Percentiles rank a stretch among this genome's conserved stretches.
phyloP scores from a whole-genome alignment of 306 rosid genomes.

The Castanopsis chinensis region DNA sequence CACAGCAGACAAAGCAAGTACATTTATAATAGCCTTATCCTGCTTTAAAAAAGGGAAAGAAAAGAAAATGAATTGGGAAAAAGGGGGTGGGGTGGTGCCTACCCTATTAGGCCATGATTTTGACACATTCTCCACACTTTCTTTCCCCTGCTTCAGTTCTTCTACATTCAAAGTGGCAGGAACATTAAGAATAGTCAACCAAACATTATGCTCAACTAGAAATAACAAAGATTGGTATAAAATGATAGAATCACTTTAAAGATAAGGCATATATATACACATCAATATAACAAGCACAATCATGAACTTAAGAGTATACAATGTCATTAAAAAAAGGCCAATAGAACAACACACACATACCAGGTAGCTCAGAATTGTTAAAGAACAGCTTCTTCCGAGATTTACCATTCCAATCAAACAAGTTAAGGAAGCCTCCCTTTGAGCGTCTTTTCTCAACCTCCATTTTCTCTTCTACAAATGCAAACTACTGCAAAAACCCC shows the following conservation, averaged over 20 bases:
- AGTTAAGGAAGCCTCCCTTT: slow-evolving; percentile 80
- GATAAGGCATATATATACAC: slow-evolving; percentile 11
- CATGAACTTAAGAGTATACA: neutral
- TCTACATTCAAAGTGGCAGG: slow-evolving; percentile 33
- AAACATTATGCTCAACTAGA: neutral
- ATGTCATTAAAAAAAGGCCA: neutral
- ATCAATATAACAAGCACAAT: neutral
- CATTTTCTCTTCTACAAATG: slow-evolving; percentile 38
- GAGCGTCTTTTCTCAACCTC: slow-evolving; percentile 80
- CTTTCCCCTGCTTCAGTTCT: slow-evolving; percentile 58
- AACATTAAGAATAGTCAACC: slow-evolving; percentile 16
- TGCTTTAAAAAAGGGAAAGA: neutral
- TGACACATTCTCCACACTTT: slow-evolving; percentile 48
- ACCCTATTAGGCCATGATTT: slow-evolving; percentile 51
- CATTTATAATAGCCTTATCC: neutral
- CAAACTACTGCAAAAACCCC: neutral
- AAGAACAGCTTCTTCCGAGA: slow-evolving; percentile 71
- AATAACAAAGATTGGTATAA: neutral
- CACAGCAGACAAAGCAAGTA: slow-evolving; percentile 6
- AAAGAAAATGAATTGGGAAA: slow-evolving; percentile 1
- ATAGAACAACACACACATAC: slow-evolving; percentile 28
- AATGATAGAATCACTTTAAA: slow-evolving; percentile 3
- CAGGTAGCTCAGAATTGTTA: slow-evolving; percentile 43
- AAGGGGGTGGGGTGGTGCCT: slow-evolving; percentile 4
- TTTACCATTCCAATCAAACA: slow-evolving; percentile 94